phyloP scores from a whole-genome alignment of 2,329 filamentous ascomycete genomes.

The Dryadomyces quercivorus region DNA sequence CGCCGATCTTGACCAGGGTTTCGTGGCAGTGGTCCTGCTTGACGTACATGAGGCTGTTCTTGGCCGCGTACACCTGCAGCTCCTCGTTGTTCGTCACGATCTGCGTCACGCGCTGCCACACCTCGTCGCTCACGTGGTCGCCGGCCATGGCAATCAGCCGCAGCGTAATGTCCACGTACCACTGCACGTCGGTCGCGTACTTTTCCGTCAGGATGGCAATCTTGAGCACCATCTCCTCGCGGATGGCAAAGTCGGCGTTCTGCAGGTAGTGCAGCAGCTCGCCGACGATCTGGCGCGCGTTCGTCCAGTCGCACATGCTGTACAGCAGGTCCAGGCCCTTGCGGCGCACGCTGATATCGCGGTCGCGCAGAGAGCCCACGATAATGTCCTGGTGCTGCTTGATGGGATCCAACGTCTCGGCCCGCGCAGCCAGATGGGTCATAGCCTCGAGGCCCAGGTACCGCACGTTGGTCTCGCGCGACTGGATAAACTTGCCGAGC shows the following conservation, averaged over 20 bases:
- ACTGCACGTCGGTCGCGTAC: slow-evolving; percentile 95
- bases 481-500: slow-evolving; percentile 91
- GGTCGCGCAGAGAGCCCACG: slow-evolving; percentile 81
- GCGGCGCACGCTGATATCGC: slow-evolving; percentile 91
- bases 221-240: slow-evolving; percentile 98
- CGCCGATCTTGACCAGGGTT: slow-evolving; percentile 93
- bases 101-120: slow-evolving; percentile 97
- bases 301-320: slow-evolving; percentile 98
- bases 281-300: slow-evolving; percentile 83
- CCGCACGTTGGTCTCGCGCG: slow-evolving; percentile 90
- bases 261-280: slow-evolving; percentile 91
- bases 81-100: slow-evolving; percentile 99
- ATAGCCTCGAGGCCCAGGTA: slow-evolving; percentile 95
- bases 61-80: slow-evolving; percentile 88
- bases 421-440: slow-evolving; percentile 89
- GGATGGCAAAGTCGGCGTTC: slow-evolving; percentile 92
- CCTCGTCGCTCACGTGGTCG: slow-evolving; percentile 96
- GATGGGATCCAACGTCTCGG: slow-evolving; percentile 91
- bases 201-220: slow-evolving; percentile 98
- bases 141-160: slow-evolving; percentile 91
- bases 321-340: slow-evolving; percentile 94
- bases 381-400: slow-evolving; percentile 98
- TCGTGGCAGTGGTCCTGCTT: slow-evolving; percentile 92
- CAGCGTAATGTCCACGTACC: slow-evolving; percentile 97
- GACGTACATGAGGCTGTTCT: slow-evolving; percentile 84